Base-by-base conservation (phyloP, 768 basidiomycete genomes). In the Filobasidium wieringae region DNA sequence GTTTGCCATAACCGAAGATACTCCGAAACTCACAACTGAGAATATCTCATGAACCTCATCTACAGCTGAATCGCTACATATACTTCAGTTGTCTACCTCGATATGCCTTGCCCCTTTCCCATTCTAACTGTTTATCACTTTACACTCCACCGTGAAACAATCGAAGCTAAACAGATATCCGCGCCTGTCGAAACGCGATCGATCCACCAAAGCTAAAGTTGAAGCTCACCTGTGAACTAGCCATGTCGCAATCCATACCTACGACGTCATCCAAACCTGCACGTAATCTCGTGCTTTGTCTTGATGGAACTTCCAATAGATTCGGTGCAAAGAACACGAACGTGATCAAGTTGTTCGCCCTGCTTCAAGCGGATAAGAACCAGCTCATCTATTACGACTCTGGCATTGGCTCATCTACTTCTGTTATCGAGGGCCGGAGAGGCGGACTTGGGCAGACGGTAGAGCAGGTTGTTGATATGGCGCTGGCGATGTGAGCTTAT, bases 271-370 rank as follows among this genome's bases (percentile, higher is more conserved):
- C n/a, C n/a, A n/a, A 15, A 41, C 53, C 47, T 34, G 2, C 31
- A 3, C 49, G 64, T 5, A 68, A 68, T 39, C 56, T 68, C 40
- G 63, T 68, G 15, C 57, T 68, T 33, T 57, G 64, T 29, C 50
- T 68, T 24, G 67, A 68, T 45, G 67, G 67, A 11, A 66, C 65
- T 0, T 49, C 52, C 14, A 64, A 68, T 45, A 24, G 59, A 34
- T 68, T 59, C 55, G 55, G 52, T 1, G 22, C 26, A 8, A 52
- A 32, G 8, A 66, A 66, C 49, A 56, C 57, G 2, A 66, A 68
- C 47, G 50, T 66, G 52, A 62, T 68, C 53, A 64, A 68, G 37
- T 53, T 63, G 7, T 51, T 59, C 30, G 33, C 30, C 22, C 50
- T 64, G 1, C 29, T 68, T 4, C 27, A 32, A n/a, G 8, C 26